Conservation (phyloP, 192 early-diverging fungal genomes). For the Allomyces macrogynus region DNA sequence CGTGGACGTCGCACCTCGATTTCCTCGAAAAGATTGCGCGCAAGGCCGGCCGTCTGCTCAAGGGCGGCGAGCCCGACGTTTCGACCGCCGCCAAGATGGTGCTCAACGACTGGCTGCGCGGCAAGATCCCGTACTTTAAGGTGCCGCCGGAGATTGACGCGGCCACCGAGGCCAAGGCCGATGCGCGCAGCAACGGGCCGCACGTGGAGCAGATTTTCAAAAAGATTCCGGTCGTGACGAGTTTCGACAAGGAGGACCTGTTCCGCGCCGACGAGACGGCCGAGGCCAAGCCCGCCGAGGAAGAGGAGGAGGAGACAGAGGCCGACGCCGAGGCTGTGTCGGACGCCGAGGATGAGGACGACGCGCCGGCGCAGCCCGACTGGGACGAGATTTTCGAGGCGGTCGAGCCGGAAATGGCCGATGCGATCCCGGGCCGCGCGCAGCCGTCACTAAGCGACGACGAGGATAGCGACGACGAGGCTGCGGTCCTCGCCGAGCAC, state of each 20-base stretch:
- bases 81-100: constrained; percentile 86
- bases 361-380: constrained; percentile 30
- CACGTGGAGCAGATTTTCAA: constrained; percentile 67
- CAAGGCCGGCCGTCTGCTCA: constrained; percentile 73
- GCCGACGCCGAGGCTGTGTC: constrained; percentile 16
- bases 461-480: constrained; percentile 6
- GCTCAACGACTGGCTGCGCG: constrained; percentile 94
- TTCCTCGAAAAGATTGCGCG: constrained; percentile 76
- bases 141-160: constrained; percentile 39
- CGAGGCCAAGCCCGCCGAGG: constrained; percentile 24
- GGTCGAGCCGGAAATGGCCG: constrained; percentile 18
- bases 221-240: constrained; percentile 72
- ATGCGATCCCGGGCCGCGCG: neutral
- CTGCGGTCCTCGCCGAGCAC: neutral
- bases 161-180: neutral
- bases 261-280: constrained; percentile 37
- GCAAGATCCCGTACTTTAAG: constrained; percentile 86
- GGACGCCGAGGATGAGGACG: constrained; percentile 10
- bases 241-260: constrained; percentile 71
- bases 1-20: constrained; percentile 72
- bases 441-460: constrained; percentile 8
- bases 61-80: constrained; percentile 90
- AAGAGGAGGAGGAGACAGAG: constrained; percentile 30
- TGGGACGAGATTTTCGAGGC: constrained; percentile 80
- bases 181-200: neutral